Evolutionary conservation across 139 green algal genomes (phyloP), one percentile per base, ranked within the genome.

Genomic region (Closterium sp.): DNA sequence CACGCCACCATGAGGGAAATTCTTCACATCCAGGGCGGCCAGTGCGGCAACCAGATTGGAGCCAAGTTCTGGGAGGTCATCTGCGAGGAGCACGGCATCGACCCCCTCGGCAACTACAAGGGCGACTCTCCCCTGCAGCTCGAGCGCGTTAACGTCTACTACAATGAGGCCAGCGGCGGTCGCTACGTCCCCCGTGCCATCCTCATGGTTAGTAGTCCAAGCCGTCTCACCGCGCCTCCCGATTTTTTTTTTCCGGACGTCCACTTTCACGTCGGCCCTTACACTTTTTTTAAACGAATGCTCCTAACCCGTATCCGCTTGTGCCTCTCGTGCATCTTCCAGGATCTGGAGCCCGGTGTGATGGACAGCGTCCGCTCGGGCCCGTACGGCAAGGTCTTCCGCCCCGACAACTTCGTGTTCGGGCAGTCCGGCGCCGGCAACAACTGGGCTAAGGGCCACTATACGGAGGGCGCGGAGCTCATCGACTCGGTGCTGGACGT

Each of bases 101-200:
- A 99, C 94, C 96, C 97, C 38, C 98, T 97, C 23, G 98, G 98
- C 64, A 97, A 96, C 86, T 98, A 98, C 96, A 95, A 96, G 66
- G 98, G 98, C 55, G 97, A 99, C 95, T 97, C 95, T 23, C 98
- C 99, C 94, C 96, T 99, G 81, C 98, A 99, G 96, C 95, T 99
- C 81, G 98, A 99, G 96, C 97, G 98, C 91, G 98, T 99, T 95
- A 99, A 99, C 93, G 98, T 99, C 19, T 99, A 99, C 96, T 99
- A 98, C 96, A 99, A 99, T 93, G 98, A 99, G 95, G 98, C 98
- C 87, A 98, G 96, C 34, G 98, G 97, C n/a, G 98, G 97, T 84
- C 97, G 98, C 84, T 99, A 99, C 91, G 98, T 99, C 88, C 98
- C 98, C 38, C 96, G 98, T 34, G 98, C 97, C 88, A 97, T 99